Evolutionary conservation across 768 basidiomycete genomes (phyloP), one percentile per base, ranked within the genome.

Genomic region (Saitozyma sp.): DNA sequence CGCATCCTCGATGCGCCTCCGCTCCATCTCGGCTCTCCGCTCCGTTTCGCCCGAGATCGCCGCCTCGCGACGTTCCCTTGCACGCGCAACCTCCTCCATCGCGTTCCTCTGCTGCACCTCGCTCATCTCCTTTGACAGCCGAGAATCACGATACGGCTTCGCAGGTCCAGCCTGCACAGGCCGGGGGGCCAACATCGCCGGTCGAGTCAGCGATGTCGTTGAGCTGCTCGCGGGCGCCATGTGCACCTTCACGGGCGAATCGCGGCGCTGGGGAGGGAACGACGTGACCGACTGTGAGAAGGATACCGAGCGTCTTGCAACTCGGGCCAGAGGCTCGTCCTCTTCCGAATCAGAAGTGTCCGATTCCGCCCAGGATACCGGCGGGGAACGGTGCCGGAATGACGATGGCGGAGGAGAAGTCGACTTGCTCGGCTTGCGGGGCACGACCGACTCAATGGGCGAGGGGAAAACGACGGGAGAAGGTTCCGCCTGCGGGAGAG

Each of bases 41-140:
- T 73, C 71, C 39, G 59, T 51, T 39, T 67, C 64, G 11, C 71
- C 71, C 14, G 59, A 48, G 11, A 43, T 40, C 42, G 61, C 59
- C 16, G 67, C 56, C 43, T 61, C 49, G 9, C 69, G 56, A 46
- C 69, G 57, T 50, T 67, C 68, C 17, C 71, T 50, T 4, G 71
- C 67, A 39, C 46, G 19, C 3, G 53, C 71, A 13, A 73, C 68
- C 20, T 64, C 49, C 3, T 62, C 65, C 64, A 73, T 59, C 10
- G 65, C 66, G 16, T 50, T 17, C 16, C 20, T 46, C 37, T 62
- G 62, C 37, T 45, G 55, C 3, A 29, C 29, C 29, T 29, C 29
- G 29, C 29, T 29, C 29, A 29, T 29, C 29, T 29, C 29, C 29
- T 29, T 29, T 29, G 29, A 29, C 29, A 29, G 29, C 29, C 29